These are phyloP conservation scores for Penicillium sp. DNA, from an alignment of 2,329 filamentous ascomycete species.

Conservation along the genomic window DNA sequence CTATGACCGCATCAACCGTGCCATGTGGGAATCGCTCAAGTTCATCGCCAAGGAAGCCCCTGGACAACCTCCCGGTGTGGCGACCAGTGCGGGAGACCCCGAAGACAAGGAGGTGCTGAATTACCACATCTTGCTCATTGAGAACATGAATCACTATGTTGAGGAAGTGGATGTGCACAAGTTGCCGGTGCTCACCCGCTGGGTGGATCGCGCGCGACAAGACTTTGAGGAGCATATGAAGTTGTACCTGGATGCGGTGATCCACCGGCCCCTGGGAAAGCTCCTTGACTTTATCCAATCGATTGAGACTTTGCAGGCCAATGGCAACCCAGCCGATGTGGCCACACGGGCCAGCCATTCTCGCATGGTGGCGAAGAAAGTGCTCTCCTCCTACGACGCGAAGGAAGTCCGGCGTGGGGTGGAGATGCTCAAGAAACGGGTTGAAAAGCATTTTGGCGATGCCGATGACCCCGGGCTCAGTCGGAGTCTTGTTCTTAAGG, in stretches of 20 bases:
- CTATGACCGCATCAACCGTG: constrained; percentile 81
- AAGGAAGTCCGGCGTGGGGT: constrained; percentile 88
- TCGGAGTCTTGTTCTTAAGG: constrained; percentile 53
- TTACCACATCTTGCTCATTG: constrained; percentile 93
- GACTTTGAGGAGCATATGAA: constrained; percentile 83
- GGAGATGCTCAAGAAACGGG: constrained; percentile 78
- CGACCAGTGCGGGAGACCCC: constrained; percentile 52
- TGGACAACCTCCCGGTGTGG: constrained; percentile 48
- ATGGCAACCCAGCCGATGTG: constrained; percentile 55
- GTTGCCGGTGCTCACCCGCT: constrained; percentile 72
- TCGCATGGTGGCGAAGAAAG: constrained; percentile 76
- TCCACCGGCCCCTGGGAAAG: constrained; percentile 82
- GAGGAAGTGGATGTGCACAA: constrained; percentile 77
- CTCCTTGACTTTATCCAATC: constrained; percentile 88
- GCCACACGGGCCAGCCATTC: constrained; percentile 77
- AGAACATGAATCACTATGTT: constrained; percentile 97
- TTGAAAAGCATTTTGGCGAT: constrained; percentile 96
- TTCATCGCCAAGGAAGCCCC: constrained; percentile 76
- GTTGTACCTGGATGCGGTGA: constrained; percentile 80
- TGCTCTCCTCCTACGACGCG: constrained; percentile 70
- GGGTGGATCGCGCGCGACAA: constrained; percentile 68
- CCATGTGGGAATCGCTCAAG: constrained; percentile 95
- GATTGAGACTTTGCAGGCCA: constrained; percentile 63
- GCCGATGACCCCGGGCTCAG: constrained; percentile 67
- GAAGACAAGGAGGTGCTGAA: constrained; percentile 97